Percentiles rank a stretch among this genome's conserved stretches.
phyloP scores from a whole-genome alignment of 2,329 filamentous ascomycete genomes.

The Diaporthe sp. region DNA sequence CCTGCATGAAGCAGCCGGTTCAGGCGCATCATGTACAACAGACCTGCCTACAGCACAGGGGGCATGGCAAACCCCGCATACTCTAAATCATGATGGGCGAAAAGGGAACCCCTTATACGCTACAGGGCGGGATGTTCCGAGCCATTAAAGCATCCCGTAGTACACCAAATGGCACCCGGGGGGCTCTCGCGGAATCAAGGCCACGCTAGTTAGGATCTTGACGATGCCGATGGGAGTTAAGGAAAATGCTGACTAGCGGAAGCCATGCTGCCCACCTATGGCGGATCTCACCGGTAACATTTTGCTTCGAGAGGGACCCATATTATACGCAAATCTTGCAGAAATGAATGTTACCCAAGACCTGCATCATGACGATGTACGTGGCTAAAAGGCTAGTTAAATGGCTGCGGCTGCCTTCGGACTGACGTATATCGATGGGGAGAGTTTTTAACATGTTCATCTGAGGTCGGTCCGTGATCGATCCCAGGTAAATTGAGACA shows the following conservation, averaged over 20 bases:
- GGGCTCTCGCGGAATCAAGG: slow-evolving; percentile 1
- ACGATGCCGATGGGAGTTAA: not conserved
- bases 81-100: not conserved
- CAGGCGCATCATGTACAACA: not conserved
- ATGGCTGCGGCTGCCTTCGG: not conserved
- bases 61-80: not conserved
- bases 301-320: not conserved
- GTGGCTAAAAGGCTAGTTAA: not conserved
- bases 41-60: not conserved
- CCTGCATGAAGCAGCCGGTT: not conserved
- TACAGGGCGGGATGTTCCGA: slow-evolving; percentile 17
- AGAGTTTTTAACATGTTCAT: not conserved
- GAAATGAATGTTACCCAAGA: not conserved
- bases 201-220: slow-evolving; percentile 4
- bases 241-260: slow-evolving; percentile 2
- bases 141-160: not conserved
- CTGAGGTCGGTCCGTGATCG: slow-evolving; percentile 17
- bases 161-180: not conserved
- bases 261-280: not conserved
- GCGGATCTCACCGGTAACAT: not conserved
- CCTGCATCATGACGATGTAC: not conserved
- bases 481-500: slow-evolving; percentile 9
- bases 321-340: not conserved
- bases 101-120: not conserved
- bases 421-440: not conserved